Percentiles rank a stretch among this genome's conserved stretches.
Evolutionary conservation across 495 filamentous ascomycete genomes (phyloP).

Genomic region (Filosporella fistucella): DNA sequence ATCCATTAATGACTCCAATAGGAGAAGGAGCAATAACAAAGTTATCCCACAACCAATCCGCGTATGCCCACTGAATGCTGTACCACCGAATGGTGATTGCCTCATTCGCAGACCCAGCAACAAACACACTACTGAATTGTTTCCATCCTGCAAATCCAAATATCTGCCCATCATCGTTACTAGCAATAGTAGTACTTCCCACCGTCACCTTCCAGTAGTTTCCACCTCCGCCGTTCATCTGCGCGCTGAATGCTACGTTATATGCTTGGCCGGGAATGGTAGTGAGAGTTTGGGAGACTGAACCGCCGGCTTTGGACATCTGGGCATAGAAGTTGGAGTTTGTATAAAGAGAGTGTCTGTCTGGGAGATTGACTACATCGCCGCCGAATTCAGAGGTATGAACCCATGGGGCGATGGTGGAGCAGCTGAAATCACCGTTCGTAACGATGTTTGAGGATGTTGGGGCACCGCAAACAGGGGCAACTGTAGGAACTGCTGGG

Average conservation of each 20-base stretch:
- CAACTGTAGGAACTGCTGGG: background rate
- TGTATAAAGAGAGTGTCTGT: background rate
- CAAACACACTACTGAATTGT: background rate
- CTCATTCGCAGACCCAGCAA: background rate
- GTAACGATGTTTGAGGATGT: background rate
- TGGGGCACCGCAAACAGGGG: background rate
- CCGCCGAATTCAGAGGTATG: background rate
- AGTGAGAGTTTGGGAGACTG: background rate
- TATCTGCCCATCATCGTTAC: background rate
- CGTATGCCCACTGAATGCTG: background rate
- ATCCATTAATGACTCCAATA: no score
- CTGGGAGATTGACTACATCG: background rate
- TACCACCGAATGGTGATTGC: background rate
- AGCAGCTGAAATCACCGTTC: background rate
- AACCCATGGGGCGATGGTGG: no score
- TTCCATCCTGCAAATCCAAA: background rate
- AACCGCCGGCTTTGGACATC: background rate
- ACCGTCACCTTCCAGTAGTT: background rate
- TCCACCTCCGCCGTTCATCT: background rate
- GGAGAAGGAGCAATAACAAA: background rate
- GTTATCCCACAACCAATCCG: background rate
- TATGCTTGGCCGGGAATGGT: background rate
- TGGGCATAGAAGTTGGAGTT: background rate
- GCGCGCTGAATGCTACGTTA: background rate
- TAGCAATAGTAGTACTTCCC: background rate